Evolutionary conservation across 2,329 filamentous ascomycete species (phyloP).

Genomic region (Aspergillus sp.): DNA sequence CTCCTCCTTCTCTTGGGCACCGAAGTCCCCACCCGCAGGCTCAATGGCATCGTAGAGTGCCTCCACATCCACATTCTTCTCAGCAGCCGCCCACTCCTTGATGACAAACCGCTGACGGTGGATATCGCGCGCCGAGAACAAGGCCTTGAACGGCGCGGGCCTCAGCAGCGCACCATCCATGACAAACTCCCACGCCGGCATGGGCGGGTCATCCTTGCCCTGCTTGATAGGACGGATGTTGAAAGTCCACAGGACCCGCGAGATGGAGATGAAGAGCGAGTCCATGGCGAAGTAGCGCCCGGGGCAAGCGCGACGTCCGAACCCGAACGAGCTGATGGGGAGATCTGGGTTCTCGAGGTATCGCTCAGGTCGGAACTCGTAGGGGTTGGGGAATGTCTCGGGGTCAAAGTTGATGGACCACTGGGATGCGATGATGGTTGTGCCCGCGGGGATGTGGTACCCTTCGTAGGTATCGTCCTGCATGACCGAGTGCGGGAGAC

Average conservation of each 20-base stretch:
- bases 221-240: no score
- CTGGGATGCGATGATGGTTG: conserved; percentile 48
- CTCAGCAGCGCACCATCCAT: not conserved
- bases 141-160: not conserved
- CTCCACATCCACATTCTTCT: no score
- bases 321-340: not conserved
- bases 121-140: not conserved
- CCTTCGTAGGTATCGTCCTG: conserved; percentile 54
- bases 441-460: conserved; percentile 54
- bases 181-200: not conserved
- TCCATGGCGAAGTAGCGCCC: not conserved
- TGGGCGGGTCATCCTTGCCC: no score
- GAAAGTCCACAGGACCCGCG: not conserved
- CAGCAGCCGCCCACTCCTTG: no score
- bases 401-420: conserved; percentile 46
- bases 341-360: not conserved
- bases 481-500: conserved; percentile 51
- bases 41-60: no score
- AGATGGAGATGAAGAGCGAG: not conserved
- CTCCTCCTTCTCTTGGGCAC: no score
- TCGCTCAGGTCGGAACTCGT: conserved; percentile 5
- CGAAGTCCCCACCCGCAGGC: no score
- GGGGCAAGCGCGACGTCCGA: not conserved
- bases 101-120: not conserved
- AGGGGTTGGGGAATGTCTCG: not conserved